These are phyloP conservation scores for Funneliformis mosseae DNA, from an alignment of 192 early-diverging fungal genomes.

Conservation along the genomic window DNA sequence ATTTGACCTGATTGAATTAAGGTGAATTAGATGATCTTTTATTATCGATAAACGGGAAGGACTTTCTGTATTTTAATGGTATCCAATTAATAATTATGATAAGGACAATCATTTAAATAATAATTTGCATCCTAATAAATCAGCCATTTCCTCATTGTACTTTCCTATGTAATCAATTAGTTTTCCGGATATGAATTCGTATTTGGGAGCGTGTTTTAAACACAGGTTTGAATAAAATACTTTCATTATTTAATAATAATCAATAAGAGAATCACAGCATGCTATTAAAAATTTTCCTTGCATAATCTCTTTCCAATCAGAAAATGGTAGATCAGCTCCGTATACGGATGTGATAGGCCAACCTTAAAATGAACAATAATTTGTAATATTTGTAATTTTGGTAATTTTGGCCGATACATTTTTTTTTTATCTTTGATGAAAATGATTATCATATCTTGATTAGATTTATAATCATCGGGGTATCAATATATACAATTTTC, in stretches of 20 bases:
- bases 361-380: too few species aligned
- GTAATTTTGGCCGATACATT: too few species aligned
- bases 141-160: not conserved
- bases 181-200: slow-evolving; percentile 11
- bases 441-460: too few species aligned
- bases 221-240: slow-evolving; percentile 20
- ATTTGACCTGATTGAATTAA: not conserved
- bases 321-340: too few species aligned
- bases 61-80: not conserved
- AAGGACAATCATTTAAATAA: not conserved
- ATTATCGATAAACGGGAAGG: slow-evolving; percentile 5
- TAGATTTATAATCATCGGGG: too few species aligned
- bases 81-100: not conserved
- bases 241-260: slow-evolving; percentile 3
- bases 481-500: too few species aligned
- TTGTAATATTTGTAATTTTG: too few species aligned
- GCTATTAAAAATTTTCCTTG: not conserved
- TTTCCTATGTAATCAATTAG: slow-evolving; percentile 12
- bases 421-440: too few species aligned
- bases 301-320: not conserved
- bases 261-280: not conserved
- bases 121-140: not conserved
- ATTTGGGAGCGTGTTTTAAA: slow-evolving; percentile 21
- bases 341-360: too few species aligned
- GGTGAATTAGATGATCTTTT: not conserved